Evolutionary conservation across 108 stramenopile species (phyloP), one percentile per base, ranked within the genome.

Genomic region (Skeletonema tropicum): DNA sequence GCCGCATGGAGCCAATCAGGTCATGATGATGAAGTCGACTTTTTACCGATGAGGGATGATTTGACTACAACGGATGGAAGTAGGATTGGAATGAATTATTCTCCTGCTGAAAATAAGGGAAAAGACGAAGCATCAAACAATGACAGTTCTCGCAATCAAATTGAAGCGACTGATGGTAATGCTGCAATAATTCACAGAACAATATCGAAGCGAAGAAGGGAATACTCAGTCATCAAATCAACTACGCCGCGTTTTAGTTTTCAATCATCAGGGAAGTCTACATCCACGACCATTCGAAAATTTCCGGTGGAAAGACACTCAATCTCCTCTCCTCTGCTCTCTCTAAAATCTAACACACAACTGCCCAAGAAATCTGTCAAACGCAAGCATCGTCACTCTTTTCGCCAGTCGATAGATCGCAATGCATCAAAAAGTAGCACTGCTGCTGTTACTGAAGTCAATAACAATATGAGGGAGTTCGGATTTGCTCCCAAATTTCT

Each of bases 221-320:
- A 62, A 62, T 38, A 62, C n/a, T 33, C 61, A 13, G 61, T 62
- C 12, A 8, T 62, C n/a, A 62, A 62, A 62, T 35, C 31, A 31
- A 62, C 61, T 9, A 62, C 61, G 32, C 61, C 61, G 23, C 61
- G 61, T 35, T 62, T 62, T 15, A 62, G 31, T 33, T 62, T 62
- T 35, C 31, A 33, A 26, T 58, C 57, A 25, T 62, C 61, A 45
- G 13, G 2, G 0, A 45, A 45, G 42, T 15, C 42, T 45, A 3
- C 42, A 45, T 45, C 42, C 14, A n/a, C 42, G 15, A 3, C 15
- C 39, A 13, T 11, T 41, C 12, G 10, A 2, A 41, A 41, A 41
- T 41, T 11, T 12, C 39, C 39, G 0, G 12, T 41, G 39, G 39
- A 41, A 45, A 45, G 42, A 15, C 42, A 45, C 42, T 45, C 42